Evolutionary conservation across 2,329 filamentous ascomycete species (phyloP), one percentile per base, ranked within the genome.

Genomic region (Fusarium duplospermum): DNA sequence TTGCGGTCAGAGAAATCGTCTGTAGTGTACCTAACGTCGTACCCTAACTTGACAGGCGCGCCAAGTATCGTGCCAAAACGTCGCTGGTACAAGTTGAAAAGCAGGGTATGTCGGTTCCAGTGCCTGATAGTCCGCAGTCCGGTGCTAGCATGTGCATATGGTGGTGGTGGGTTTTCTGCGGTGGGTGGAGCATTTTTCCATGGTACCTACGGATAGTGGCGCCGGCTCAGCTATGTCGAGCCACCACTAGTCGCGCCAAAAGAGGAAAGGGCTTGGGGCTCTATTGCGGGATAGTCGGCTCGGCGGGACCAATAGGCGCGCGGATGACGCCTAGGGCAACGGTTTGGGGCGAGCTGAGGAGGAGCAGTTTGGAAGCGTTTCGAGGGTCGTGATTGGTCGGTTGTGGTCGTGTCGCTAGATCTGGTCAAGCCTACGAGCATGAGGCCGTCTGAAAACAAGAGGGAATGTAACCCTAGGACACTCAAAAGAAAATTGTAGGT

Each of bases 251-350:
- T 74, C 47, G 62, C 35, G 54, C 75, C 75, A 45, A 47, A 76
- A 74, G 29, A 56, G 77, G 77, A 54, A 78, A 76, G 63, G 75
- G 64, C 33, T 56, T 65, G 64, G 69, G 69, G 62, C 57, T 67
- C 50, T 66, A 56, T 47, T 75, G 59, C 66, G 69, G 70, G 64
- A 73, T 70, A 59, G 71, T 73, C 64, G 65, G 75, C 24, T 52
- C 67, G 64, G 71, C 63, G 69, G 70, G 74, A 67, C 77, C 77
- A 78, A 78, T 78, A 78, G 76, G 64, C 77, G 77, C 75, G 74
- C 76, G 76, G 72, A 76, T 78, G 63, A 58, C 66, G 66, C 50
- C 65, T 72, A 47, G 61, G 45, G 59, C 69, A 77, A 69, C 67
- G 67, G 72, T 74, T 72, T 61, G 76, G 68, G 76, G 76, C 76